Evolutionary conservation across 768 basidiomycete genomes (phyloP).

Genomic region (Galerina sulciceps): DNA sequence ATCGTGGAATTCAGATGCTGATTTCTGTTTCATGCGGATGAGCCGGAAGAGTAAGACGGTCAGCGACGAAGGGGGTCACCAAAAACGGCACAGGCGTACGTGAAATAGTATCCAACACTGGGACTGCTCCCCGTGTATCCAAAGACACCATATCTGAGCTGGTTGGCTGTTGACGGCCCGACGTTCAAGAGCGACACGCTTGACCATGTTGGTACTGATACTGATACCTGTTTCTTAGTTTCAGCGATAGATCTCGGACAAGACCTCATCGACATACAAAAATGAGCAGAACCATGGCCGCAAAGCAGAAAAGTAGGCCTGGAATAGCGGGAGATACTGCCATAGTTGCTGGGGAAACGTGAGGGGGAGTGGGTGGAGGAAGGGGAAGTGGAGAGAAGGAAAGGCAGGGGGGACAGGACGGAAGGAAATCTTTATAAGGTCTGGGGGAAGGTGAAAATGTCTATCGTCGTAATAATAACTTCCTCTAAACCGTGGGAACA

Average conservation of each 20-base stretch:
- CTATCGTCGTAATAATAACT: constrained; percentile 16
- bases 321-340: constrained; percentile 62
- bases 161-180: constrained; percentile 31
- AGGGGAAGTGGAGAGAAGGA: constrained; percentile 1
- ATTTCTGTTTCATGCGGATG: constrained; percentile 32
- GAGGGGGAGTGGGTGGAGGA: constrained; percentile 1
- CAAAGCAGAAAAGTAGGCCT: constrained; percentile 73
- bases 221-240: constrained; percentile 53
- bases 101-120: constrained; percentile 62
- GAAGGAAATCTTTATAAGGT: constrained; percentile 18
- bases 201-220: constrained; percentile 79
- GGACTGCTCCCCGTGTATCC: constrained; percentile 66
- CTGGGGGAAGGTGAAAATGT: neutral
- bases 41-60: neutral
- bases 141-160: constrained; percentile 72
- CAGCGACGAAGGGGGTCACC: neutral
- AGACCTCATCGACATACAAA: constrained; percentile 50
- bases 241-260: neutral
- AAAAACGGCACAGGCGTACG: constrained; percentile 38
- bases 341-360: constrained; percentile 7
- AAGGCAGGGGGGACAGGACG: constrained; percentile 7
- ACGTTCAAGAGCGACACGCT: constrained; percentile 69
- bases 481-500: constrained; percentile 15
- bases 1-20: constrained; percentile 50
- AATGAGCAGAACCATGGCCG: constrained; percentile 70